Base-by-base conservation (phyloP, 768 basidiomycete genomes). In the Leccinum disarticulatum region DNA sequence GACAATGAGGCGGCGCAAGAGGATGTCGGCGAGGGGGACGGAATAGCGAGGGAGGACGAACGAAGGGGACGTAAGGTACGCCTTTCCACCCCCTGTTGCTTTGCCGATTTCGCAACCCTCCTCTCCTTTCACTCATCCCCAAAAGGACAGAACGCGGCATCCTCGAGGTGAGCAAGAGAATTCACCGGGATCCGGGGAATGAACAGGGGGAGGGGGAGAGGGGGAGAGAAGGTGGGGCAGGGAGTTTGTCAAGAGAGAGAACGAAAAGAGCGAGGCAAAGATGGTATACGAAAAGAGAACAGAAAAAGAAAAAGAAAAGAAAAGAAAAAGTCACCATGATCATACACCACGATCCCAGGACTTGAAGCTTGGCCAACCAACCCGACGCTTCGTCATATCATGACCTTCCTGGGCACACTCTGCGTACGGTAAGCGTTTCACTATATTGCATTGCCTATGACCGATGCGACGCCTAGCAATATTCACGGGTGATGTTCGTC, bases 141-240 rank as follows among this genome's bases (percentile, higher is more conserved):
- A 46, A 46, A 46, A 19, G 43, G 43, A 19, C 10, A 46, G 64
- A 66, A 71, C 55, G 70, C 66, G 66, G 64, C 15, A 5, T 62
- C 68, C 70, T 64, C 66, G 62, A 72, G 70, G 68, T 72, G 68
- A 72, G 49, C 53, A 19, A 66, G 56, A 35, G 58, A 49, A 38
- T 57, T 62, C 57, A 17, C 53, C 55, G 54, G 27, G n/a, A 38
- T 49, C 61, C 62, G 62, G 31, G 19, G 43, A 46, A 46, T 46
- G 43, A 46, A 46, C 43, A 19, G 43, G 43, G 41, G 43, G 43
- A 46, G 19, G 19, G 43, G 43, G 43, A n/a, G 43, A 46, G n/a
- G 43, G 38, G n/a, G n/a, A n/a, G n/a, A 43, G 43, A 46, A 46
- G 43, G 43, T 11, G 43, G 41, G 38, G 43, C 43, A 19, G 19